Percentiles rank a stretch among this genome's conserved stretches.
Conservation (phyloP, 1,284 basidiomycete species). For the Omphalotus olearius region DNA sequence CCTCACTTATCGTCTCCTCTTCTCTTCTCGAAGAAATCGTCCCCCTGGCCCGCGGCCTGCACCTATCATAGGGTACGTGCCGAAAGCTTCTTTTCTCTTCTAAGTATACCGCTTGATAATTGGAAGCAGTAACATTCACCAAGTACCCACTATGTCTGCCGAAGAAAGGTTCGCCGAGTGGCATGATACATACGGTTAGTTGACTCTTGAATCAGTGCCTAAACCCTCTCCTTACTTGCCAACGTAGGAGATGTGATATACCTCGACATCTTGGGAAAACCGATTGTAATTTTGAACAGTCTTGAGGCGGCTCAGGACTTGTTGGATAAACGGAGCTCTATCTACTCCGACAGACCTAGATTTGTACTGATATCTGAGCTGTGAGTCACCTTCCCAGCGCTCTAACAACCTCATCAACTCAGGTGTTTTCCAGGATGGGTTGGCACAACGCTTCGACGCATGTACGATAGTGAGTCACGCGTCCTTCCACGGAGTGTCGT, state of each 20-base stretch:
- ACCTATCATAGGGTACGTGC: conserved; percentile 12
- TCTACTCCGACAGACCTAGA: conserved; percentile 46
- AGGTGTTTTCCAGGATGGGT: conserved; percentile 34
- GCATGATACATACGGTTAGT: conserved; percentile 9
- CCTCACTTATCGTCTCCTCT: neutral
- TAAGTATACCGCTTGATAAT: neutral
- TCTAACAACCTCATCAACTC: neutral
- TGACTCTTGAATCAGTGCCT: neutral
- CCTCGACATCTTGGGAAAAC: conserved; percentile 35
- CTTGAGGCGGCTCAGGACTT: conserved; percentile 38
- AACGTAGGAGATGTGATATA: conserved; percentile 37
- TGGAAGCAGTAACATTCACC: conserved; percentile 8
- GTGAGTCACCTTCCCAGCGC: conserved; percentile 23
- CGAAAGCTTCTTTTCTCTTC: neutral
- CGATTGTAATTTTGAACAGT: conserved; percentile 39
- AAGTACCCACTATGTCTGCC: conserved; percentile 7
- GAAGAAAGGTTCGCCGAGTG: conserved; percentile 11
- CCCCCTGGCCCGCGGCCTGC: conserved; percentile 12
- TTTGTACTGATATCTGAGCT: conserved; percentile 43
- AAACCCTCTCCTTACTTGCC: neutral
- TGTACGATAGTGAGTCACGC: conserved; percentile 34
- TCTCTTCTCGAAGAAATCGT: neutral
- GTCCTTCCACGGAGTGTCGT: neutral
- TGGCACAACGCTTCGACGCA: conserved; percentile 41
- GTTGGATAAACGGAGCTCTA: conserved; percentile 41